Evolutionary conservation across 495 filamentous ascomycete species (phyloP).

Genomic region (Aspergillus avenaceus): DNA sequence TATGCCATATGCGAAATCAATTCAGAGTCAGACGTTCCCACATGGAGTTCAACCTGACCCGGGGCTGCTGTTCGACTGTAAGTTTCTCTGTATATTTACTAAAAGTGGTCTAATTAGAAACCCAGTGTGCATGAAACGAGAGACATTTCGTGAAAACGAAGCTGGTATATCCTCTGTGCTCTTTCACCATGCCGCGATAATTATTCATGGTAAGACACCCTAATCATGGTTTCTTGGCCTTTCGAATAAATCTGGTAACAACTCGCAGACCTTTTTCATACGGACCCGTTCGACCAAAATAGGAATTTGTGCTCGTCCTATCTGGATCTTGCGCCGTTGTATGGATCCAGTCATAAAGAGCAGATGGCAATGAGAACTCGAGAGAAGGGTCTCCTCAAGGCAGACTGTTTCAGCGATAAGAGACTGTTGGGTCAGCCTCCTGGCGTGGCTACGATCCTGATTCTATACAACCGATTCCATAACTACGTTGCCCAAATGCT

Average conservation of each 20-base stretch:
- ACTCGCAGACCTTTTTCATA: constrained; percentile 42
- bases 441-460: constrained; percentile 38
- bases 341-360: constrained; percentile 44
- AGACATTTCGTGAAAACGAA: constrained; percentile 10
- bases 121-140: constrained; percentile 12
- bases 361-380: constrained; percentile 45
- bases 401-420: constrained; percentile 48
- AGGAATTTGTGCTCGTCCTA: constrained; percentile 54
- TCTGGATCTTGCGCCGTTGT: constrained; percentile 52
- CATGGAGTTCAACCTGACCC: constrained; percentile 20
- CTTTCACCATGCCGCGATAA: constrained; percentile 45
- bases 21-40: constrained; percentile 11
- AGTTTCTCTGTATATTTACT: too few relatives aligned
- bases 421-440: constrained; percentile 46
- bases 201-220: constrained; percentile 35
- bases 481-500: constrained; percentile 34
- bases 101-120: too few relatives aligned
- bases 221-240: not conserved
- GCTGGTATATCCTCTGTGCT: constrained; percentile 8
- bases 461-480: constrained; percentile 41
- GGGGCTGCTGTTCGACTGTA: constrained; percentile 12
- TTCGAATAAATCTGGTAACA: not conserved
- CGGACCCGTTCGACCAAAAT: constrained; percentile 34
- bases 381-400: constrained; percentile 46
- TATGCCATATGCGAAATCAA: constrained; percentile 29